Evolutionary conservation across 2,329 filamentous ascomycete genomes (phyloP).

Genomic region (Byssothecium circinans): DNA sequence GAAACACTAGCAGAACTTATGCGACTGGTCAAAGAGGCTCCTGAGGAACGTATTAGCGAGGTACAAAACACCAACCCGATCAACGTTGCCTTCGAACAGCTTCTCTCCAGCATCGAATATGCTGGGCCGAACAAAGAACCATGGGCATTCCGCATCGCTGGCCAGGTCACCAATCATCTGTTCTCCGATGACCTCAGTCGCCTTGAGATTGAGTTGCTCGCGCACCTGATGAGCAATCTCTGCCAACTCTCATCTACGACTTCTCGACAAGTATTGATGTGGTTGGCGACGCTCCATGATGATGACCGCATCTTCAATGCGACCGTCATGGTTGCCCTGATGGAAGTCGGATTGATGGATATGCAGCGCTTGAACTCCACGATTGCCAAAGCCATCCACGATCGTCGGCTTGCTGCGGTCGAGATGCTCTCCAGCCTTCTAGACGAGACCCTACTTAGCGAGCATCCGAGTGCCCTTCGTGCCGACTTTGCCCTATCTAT

Average conservation of each 20-base stretch:
- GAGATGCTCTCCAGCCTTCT: constrained; percentile 80
- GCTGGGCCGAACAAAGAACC: constrained; percentile 58
- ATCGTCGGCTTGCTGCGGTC: constrained; percentile 71
- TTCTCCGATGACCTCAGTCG: constrained; percentile 58
- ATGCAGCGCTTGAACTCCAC: constrained; percentile 62
- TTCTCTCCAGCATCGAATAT: constrained; percentile 56
- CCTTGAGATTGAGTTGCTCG: constrained; percentile 65
- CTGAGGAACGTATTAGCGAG: constrained; percentile 61
- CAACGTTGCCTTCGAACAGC: constrained; percentile 61
- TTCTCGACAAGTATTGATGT: constrained; percentile 56
- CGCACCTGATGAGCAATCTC: constrained; percentile 62
- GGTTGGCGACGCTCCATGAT: constrained; percentile 56
- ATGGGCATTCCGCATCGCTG: constrained; percentile 58
- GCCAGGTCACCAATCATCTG: constrained; percentile 59
- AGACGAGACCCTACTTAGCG: constrained; percentile 75
- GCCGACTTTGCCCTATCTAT: constrained; percentile 85
- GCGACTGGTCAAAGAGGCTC: constrained; percentile 57
- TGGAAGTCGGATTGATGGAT: constrained; percentile 63
- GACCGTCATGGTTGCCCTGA: constrained; percentile 61
- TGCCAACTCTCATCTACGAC: constrained; percentile 62
- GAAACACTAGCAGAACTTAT: constrained; percentile 60
- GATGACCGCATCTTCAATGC: constrained; percentile 64
- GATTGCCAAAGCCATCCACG: constrained; percentile 70
- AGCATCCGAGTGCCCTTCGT: constrained; percentile 75
- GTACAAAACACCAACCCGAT: constrained; percentile 57